These are phyloP conservation scores for Debaryomycetaceae sp. DNA, from an alignment of 1,139 yeast genomes.

Conservation along the genomic window DNA sequence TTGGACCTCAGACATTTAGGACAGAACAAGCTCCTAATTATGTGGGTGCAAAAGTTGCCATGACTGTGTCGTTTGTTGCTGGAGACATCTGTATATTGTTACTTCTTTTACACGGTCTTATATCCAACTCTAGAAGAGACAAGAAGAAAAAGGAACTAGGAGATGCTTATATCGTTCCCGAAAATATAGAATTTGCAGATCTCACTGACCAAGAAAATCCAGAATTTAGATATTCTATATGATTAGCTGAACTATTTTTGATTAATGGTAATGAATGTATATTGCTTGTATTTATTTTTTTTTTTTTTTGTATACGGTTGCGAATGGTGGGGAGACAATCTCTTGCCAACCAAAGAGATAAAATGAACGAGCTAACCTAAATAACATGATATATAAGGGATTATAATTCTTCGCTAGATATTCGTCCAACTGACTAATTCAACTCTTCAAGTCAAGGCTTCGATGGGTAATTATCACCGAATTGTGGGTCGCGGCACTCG, in stretches of 20 bases:
- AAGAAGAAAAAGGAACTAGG: slow-evolving; percentile 99
- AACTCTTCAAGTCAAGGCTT: too few species aligned
- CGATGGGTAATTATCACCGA: too few species aligned
- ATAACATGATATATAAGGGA: too few species aligned
- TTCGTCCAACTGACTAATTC: too few species aligned
- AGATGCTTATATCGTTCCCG: slow-evolving; percentile 94
- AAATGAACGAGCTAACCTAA: too few species aligned
- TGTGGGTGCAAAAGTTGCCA: slow-evolving; percentile 8
- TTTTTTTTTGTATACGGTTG: too few species aligned
- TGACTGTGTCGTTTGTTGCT: slow-evolving; percentile 5
- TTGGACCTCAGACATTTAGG: slow-evolving; percentile 29
- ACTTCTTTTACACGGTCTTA: neutral
- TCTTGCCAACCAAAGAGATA: too few species aligned
- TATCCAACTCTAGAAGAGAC: slow-evolving; percentile 66
- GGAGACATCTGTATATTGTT: neutral
- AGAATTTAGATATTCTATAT: slow-evolving; percentile 8
- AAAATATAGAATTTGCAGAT: slow-evolving; percentile 14
- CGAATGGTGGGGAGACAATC: too few species aligned
- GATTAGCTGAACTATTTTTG: neutral
- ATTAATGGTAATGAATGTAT: too few species aligned
- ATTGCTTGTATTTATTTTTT: too few species aligned
- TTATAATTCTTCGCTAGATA: too few species aligned
- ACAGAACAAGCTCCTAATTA: slow-evolving; percentile 14
- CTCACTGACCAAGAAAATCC: slow-evolving; percentile 17
- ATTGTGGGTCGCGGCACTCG: too few species aligned